These are phyloP conservation scores for Aspergillus persii DNA, from an alignment of 2,329 filamentous ascomycete species.

Conservation along the genomic window DNA sequence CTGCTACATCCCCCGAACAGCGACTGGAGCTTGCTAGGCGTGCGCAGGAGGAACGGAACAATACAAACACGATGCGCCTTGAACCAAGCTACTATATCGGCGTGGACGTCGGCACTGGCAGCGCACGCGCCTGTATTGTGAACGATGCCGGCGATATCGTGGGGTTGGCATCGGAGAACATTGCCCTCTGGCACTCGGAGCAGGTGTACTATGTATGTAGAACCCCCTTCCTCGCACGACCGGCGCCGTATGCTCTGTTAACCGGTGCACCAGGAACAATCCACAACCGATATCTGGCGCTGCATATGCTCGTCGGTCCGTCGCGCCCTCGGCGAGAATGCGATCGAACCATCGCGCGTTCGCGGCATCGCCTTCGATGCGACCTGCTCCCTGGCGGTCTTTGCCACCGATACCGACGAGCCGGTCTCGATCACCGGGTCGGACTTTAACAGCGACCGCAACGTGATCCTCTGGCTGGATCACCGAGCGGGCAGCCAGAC, in stretches of 20 bases:
- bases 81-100: conserved; percentile 62
- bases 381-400: conserved; percentile 95
- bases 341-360: conserved; percentile 70
- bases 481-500: conserved; percentile 90
- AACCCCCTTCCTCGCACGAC: too few relatives aligned
- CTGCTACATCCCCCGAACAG: too few relatives aligned
- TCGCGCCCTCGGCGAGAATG: conserved; percentile 75
- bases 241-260: too few relatives aligned
- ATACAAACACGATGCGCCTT: too few relatives aligned
- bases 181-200: conserved; percentile 76
- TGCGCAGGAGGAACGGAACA: too few relatives aligned
- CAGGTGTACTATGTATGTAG: conserved; percentile 60
- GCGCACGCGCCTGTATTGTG: conserved; percentile 92
- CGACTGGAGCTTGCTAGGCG: too few relatives aligned
- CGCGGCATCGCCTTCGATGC: conserved; percentile 95
- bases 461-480: conserved; percentile 96
- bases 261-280: conserved; percentile 65
- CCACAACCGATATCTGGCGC: conserved; percentile 92
- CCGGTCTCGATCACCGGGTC: conserved; percentile 88
- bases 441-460: conserved; percentile 83
- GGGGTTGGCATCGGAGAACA: conserved; percentile 67
- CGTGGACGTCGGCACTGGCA: conserved; percentile 95
- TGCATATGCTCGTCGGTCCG: conserved; percentile 89
- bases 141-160: conserved; percentile 86
- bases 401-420: conserved; percentile 83